Evolutionary conservation across 2,329 filamentous ascomycete species (phyloP), one percentile per base, ranked within the genome.

Genomic region (Hirsutella thompsonii): DNA sequence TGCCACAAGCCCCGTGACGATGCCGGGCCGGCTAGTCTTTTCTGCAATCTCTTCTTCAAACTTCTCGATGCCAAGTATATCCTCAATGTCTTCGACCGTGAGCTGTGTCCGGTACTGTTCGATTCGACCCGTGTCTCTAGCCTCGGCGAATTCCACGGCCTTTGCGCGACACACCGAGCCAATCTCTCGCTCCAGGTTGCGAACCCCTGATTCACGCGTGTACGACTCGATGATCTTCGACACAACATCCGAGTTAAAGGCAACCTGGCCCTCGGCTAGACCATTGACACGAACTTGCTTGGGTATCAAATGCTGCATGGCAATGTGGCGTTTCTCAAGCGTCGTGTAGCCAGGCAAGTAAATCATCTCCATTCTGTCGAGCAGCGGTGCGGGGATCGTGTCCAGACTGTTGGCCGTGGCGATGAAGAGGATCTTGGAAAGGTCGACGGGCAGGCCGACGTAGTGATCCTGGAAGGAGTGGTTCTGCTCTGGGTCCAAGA

Each of bases 311-410:
- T 98, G 92, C 51, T 83, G 82, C 52, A 80, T 79, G 14, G 92
- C 90, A 56, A 98, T 98, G 59, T 95, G 87, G 43, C 87, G 78
- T 68, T 98, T 98, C 68, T 98, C 92, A 16, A 96, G 73, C 5
- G 89, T 95, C 0, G 92, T 98, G 67, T 98, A 98, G 49, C 92
- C 92, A 2, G 88, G 86, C 19, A 98, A 75, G 49, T 84, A 76
- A 41, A 98, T 94, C 6, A 82, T 94, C 64, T 98, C 92, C 90
- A 98, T 95, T 44, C 92, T 83, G 62, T 98, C 92, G 11, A 98
- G 72, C 3, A 98, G 69, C 16, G 92, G 89, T n/a, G 88, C 72
- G 2, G 92, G 89, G 41, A 98, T 98, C 1, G 89, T 95, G 54
- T 96, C 90, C 20, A 96, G 72, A 9, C 77, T 87, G 63, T 98